These are phyloP conservation scores for Darksidea phi DNA, from an alignment of 495 filamentous ascomycete genomes.

Conservation along the genomic window DNA sequence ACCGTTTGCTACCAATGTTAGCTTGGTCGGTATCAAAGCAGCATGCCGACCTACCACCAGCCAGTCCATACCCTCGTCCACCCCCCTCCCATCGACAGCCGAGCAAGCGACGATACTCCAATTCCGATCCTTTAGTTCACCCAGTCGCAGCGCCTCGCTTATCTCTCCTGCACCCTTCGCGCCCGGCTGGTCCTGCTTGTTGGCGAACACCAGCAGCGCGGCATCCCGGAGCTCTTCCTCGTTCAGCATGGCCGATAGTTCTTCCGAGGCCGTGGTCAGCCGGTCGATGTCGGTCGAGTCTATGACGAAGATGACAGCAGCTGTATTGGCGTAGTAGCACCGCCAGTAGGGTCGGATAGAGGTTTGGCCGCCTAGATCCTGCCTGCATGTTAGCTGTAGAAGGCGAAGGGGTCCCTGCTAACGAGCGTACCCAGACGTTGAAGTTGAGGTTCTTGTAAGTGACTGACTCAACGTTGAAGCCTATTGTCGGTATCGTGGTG, in stretches of 20 bases:
- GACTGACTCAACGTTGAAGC: constrained; percentile 98
- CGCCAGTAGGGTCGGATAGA: constrained; percentile 97
- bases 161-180: constrained; percentile 97
- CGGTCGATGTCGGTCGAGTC: constrained; percentile 97
- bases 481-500: constrained; percentile 97
- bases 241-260: constrained; percentile 90
- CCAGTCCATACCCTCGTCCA: constrained; percentile 98
- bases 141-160: constrained; percentile 83
- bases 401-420: constrained; percentile 7
- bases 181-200: constrained; percentile 98
- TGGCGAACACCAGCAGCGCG: constrained; percentile 90
- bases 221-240: constrained; percentile 95
- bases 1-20: constrained; percentile 23
- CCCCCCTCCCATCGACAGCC: constrained; percentile 90
- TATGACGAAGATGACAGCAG: constrained; percentile 98
- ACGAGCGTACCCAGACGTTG: constrained; percentile 83
- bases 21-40: not conserved
- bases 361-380: constrained; percentile 94
- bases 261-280: constrained; percentile 84
- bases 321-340: constrained; percentile 98
- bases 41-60: constrained; percentile 73
- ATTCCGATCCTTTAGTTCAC: constrained; percentile 90
- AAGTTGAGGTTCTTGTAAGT: constrained; percentile 97
- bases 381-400: constrained; percentile 5
- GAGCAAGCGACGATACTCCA: constrained; percentile 99